phyloP scores from a whole-genome alignment of 73 alveolate genomes.

The Tetrahymena thermophila region DNA sequence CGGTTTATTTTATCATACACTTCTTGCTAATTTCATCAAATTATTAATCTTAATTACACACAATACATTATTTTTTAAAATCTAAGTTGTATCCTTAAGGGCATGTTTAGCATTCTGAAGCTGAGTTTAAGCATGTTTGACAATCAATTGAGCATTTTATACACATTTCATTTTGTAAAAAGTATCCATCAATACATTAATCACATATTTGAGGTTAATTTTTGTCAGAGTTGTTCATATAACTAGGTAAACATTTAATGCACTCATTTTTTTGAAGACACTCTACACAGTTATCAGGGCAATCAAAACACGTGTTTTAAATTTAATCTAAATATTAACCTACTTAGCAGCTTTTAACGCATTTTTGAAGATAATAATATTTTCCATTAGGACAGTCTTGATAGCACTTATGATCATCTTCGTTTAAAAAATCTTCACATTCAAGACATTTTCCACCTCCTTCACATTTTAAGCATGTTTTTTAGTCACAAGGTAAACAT shows the following conservation, averaged over 20 bases:
- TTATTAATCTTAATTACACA: neutral
- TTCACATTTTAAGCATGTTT: neutral
- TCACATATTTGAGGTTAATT: neutral
- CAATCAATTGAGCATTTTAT: neutral
- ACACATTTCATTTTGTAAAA: neutral
- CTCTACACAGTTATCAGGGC: neutral
- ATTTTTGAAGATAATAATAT: no score
- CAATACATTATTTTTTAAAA: neutral
- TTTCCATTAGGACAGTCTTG: neutral
- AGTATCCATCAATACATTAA: neutral
- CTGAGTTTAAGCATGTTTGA: neutral
- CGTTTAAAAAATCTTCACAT: neutral
- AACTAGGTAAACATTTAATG: neutral
- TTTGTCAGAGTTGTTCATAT: neutral
- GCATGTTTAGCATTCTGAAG: neutral
- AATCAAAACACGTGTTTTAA: neutral
- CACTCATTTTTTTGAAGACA: neutral
- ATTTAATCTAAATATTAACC: neutral
- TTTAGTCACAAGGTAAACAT: neutral
- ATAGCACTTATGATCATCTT: neutral
- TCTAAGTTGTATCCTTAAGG: neutral
- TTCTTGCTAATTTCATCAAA: neutral
- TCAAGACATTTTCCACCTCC: neutral
- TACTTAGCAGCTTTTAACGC: neutral
- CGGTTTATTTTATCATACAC: neutral